Evolutionary conservation across 257 asterid genomes (phyloP).

Genomic region (Ophiorrhiza pumila): DNA sequence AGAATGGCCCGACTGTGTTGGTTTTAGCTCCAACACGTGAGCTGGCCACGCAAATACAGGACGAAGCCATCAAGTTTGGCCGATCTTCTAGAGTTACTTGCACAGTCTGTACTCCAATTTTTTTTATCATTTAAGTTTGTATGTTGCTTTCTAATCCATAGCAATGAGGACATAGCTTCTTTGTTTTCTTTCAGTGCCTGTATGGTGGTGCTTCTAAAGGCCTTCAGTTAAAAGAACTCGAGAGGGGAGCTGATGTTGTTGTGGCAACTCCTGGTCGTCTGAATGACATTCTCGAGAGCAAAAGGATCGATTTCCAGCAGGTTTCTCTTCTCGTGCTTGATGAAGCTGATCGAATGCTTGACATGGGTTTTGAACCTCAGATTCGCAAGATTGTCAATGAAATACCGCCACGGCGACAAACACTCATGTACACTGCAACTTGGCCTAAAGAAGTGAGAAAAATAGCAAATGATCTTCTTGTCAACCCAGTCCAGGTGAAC

Average conservation of each 20-base stretch:
- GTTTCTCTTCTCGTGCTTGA: conserved; percentile 93
- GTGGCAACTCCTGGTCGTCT: conserved; percentile 99
- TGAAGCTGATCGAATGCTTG: conserved; percentile 99
- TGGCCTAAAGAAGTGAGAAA: conserved; percentile 97
- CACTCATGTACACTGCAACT: conserved; percentile 97
- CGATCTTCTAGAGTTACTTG: conserved; percentile 86
- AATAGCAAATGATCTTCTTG: conserved; percentile 88
- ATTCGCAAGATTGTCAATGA: conserved; percentile 91
- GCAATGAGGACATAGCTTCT: conserved; percentile 16
- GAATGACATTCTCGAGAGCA: conserved; percentile 96
- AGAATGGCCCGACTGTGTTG: conserved; percentile 79
- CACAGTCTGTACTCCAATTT: conserved; percentile 51
- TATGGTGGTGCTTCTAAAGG: conserved; percentile 98
- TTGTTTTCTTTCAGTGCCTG: conserved; percentile 62
- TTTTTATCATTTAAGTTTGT: neutral
- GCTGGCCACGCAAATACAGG: conserved; percentile 98
- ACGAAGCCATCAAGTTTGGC: conserved; percentile 93
- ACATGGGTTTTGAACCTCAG: conserved; percentile 99
- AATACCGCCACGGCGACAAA: conserved; percentile 94
- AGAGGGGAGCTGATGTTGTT: conserved; percentile 86
- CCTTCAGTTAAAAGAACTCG: conserved; percentile 82
- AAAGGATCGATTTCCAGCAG: conserved; percentile 83
- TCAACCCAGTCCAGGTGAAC: conserved; percentile 86
- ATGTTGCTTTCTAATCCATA: neutral
- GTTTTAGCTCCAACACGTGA: conserved; percentile 98